phyloP scores from a whole-genome alignment of 1,284 basidiomycete species.

The Volvariella surrecta region DNA sequence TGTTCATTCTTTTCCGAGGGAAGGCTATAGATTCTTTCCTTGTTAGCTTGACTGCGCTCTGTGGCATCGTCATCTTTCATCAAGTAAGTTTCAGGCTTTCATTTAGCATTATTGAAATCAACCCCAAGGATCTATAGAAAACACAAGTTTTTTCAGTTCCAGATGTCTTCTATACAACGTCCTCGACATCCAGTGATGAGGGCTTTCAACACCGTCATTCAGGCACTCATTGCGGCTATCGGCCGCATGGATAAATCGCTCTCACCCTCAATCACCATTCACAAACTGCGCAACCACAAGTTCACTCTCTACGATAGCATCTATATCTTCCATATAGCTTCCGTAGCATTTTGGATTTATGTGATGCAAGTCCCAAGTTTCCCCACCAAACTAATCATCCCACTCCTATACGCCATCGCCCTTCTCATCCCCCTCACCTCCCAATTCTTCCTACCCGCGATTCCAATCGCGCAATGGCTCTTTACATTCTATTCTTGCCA shows the following conservation, averaged over 20 bases:
- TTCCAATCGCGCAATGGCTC: slow-evolving; percentile 81
- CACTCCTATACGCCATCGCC: slow-evolving; percentile 60
- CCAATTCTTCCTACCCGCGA: slow-evolving; percentile 90
- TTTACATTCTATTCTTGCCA: slow-evolving; percentile 81
- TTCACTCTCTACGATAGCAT: slow-evolving; percentile 55
- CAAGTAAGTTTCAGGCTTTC: too few species aligned
- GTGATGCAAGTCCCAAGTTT: slow-evolving; percentile 71
- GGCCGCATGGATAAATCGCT: slow-evolving; percentile 72
- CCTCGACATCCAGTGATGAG: slow-evolving; percentile 5
- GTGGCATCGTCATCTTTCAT: too few species aligned
- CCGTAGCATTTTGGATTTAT: slow-evolving; percentile 68
- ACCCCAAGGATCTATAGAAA: too few species aligned
- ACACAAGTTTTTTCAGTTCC: too few species aligned
- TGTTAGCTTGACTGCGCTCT: too few species aligned
- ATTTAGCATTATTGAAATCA: too few species aligned
- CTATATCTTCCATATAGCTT: slow-evolving; percentile 55
- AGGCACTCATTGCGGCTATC: slow-evolving; percentile 53
- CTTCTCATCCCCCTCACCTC: slow-evolving; percentile 83
- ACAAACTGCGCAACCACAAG: slow-evolving; percentile 49
- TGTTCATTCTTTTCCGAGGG: too few species aligned
- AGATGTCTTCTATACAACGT: too few species aligned
- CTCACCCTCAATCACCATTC: slow-evolving; percentile 62
- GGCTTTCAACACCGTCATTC: slow-evolving; percentile 21
- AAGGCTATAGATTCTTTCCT: too few species aligned
- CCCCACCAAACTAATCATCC: slow-evolving; percentile 75